A percentile compares a stretch with the other conserved stretches of the same genome.
phyloP scores from a whole-genome alignment of 176 grass and related monocot genomes.

The Carex cristatella region DNA sequence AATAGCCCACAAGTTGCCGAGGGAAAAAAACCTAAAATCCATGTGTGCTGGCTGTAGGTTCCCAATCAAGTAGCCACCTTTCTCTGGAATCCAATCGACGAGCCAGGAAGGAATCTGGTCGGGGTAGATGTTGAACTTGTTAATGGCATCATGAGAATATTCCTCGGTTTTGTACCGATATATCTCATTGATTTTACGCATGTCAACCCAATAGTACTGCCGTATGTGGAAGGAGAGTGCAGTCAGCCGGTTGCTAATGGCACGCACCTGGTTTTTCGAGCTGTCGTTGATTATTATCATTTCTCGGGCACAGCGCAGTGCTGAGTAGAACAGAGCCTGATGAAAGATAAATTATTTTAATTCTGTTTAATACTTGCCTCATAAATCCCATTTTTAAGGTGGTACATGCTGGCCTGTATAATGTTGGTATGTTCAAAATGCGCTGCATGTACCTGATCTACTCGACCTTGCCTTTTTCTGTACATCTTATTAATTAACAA shows the following conservation, averaged over 20 bases:
- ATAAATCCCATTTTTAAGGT: neutral
- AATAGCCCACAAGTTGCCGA: slow-evolving; percentile 94
- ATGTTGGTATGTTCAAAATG: neutral
- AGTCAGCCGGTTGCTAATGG: slow-evolving; percentile 65
- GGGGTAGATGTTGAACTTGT: slow-evolving; percentile 85
- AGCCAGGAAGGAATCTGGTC: slow-evolving; percentile 91
- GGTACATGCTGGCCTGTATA: neutral
- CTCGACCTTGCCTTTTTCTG: neutral
- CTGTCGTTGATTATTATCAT: slow-evolving; percentile 57
- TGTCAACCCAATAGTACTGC: slow-evolving; percentile 90
- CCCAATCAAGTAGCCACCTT: slow-evolving; percentile 80
- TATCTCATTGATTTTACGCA: slow-evolving; percentile 91
- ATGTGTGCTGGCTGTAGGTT: slow-evolving; percentile 93
- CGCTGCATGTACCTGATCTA: neutral
- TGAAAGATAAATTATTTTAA: slow-evolving; percentile 20
- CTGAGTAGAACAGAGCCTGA: slow-evolving; percentile 83
- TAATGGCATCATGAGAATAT: slow-evolving; percentile 80
- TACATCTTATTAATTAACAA: neutral
- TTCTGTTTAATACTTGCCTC: neutral
- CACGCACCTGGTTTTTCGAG: slow-evolving; percentile 58
- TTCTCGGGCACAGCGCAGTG: slow-evolving; percentile 76
- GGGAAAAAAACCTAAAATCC: slow-evolving; percentile 98
- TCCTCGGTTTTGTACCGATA: slow-evolving; percentile 92
- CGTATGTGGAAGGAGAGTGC: slow-evolving; percentile 86
- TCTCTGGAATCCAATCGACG: slow-evolving; percentile 79